Percentiles rank a stretch among this genome's conserved stretches.
phyloP scores from a whole-genome alignment of 1,139 yeast species.

The Kazachstania sp. region DNA sequence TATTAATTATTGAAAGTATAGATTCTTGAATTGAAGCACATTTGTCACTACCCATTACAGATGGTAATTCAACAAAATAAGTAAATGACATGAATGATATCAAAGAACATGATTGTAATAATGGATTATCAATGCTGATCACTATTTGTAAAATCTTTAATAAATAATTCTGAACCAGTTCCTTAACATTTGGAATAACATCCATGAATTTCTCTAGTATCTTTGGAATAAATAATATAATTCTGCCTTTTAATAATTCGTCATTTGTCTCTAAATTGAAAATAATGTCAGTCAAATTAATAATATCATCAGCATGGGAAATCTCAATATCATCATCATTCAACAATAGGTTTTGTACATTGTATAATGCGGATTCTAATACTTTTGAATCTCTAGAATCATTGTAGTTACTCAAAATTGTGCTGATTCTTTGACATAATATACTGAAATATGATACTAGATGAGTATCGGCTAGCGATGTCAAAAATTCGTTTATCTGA shows the following conservation, averaged over 20 bases:
- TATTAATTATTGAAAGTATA: conserved; percentile 34
- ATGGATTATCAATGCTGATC: conserved; percentile 15
- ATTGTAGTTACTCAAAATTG: conserved; percentile 7
- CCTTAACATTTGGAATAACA: conserved; percentile 30
- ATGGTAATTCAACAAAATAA: conserved; percentile 38
- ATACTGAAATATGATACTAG: conserved; percentile 13
- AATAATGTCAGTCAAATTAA: not conserved
- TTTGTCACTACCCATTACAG: conserved; percentile 19
- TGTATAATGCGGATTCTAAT: conserved; percentile 30
- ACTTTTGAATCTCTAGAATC: conserved; percentile 26
- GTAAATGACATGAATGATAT: conserved; percentile 50
- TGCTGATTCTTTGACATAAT: conserved; percentile 6
- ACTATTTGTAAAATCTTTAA: conserved; percentile 32
- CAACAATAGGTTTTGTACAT: conserved; percentile 21
- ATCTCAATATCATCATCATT: conserved; percentile 16
- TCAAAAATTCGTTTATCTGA: conserved; percentile 38
- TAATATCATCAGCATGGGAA: not conserved
- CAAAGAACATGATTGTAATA: conserved; percentile 41
- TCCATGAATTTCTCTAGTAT: conserved; percentile 45
- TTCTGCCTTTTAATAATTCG: conserved; percentile 31
- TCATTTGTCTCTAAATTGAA: conserved; percentile 7
- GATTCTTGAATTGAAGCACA: conserved; percentile 30
- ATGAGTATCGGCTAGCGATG: conserved; percentile 15
- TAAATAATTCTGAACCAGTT: conserved; percentile 37
- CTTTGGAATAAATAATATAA: conserved; percentile 45